Percentiles rank a stretch among this genome's conserved stretches.
Conservation (phyloP, 495 filamentous ascomycete species). For the Aspergillus coremiiformis region DNA sequence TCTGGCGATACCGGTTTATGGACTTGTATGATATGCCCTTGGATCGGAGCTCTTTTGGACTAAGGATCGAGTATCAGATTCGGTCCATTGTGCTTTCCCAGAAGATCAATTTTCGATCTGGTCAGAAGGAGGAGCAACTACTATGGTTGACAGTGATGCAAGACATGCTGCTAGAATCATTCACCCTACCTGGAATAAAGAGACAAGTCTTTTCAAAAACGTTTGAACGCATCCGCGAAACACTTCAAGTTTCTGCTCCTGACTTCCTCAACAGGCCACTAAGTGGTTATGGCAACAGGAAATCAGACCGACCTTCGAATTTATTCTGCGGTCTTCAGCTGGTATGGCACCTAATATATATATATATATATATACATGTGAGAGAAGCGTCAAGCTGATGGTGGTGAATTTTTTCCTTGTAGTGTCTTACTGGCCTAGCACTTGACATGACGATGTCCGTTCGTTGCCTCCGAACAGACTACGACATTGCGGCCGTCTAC, state of each 20-base stretch:
- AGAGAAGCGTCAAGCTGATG: background rate
- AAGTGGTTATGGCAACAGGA: slow-evolving; percentile 3
- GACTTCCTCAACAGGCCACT: slow-evolving; percentile 23
- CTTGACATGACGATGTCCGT: slow-evolving; percentile 17
- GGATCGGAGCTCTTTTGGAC: slow-evolving; percentile 12
- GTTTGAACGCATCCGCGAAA: slow-evolving; percentile 13
- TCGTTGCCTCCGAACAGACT: slow-evolving; percentile 24
- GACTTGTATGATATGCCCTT: slow-evolving; percentile 28
- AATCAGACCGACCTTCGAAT: slow-evolving; percentile 10
- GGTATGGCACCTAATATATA: slow-evolving; percentile 10
- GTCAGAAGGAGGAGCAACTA: slow-evolving; percentile 12
- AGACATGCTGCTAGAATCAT: slow-evolving; percentile 22
- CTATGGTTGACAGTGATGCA: slow-evolving; percentile 27
- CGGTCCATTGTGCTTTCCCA: slow-evolving; percentile 23
- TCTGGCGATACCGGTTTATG: slow-evolving; percentile 32
- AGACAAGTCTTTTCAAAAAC: slow-evolving; percentile 18
- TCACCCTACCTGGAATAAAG: background rate
- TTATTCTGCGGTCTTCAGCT: slow-evolving; percentile 27
- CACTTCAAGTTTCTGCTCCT: slow-evolving; percentile 1
- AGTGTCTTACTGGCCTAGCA: slow-evolving; percentile 28
- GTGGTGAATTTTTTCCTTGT: background rate
- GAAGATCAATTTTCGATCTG: slow-evolving; percentile 14
- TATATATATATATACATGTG: no score
- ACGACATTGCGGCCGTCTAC: slow-evolving; percentile 27
- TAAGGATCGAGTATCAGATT: slow-evolving; percentile 27